These are phyloP conservation scores for Sesbania bispinosa DNA, from an alignment of 306 rosid species.

Conservation along the genomic window DNA sequence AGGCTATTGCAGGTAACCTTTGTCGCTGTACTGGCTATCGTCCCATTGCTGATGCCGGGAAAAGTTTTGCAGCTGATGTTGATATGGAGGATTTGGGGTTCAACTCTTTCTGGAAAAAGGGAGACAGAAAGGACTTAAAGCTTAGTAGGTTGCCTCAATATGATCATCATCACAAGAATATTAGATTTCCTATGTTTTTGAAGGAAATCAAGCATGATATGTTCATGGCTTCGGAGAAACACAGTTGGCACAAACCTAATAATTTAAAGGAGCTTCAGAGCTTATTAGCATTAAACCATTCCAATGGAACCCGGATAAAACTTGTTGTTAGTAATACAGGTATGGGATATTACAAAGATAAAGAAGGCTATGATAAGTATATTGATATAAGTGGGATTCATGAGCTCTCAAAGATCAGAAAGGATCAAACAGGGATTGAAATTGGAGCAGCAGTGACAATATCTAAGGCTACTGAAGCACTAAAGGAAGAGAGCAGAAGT, in stretches of 20 bases:
- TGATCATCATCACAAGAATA: slow-evolving; percentile 18
- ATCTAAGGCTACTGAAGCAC: slow-evolving; percentile 55
- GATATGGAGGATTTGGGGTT: slow-evolving; percentile 91
- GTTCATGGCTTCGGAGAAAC: slow-evolving; percentile 21
- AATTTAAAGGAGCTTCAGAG: slow-evolving; percentile 28
- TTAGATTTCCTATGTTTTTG: slow-evolving; percentile 65
- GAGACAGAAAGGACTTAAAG: slow-evolving; percentile 44
- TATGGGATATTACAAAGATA: slow-evolving; percentile 74
- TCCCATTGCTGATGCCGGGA: slow-evolving; percentile 85
- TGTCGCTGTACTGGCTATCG: slow-evolving; percentile 97
- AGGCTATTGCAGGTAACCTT: slow-evolving; percentile 79
- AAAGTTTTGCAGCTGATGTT: slow-evolving; percentile 80
- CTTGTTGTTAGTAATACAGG: slow-evolving; percentile 66
- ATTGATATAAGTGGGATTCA: slow-evolving; percentile 52
- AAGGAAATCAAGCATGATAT: slow-evolving; percentile 42
- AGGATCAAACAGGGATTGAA: slow-evolving; percentile 52
- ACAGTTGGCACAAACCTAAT: slow-evolving; percentile 31
- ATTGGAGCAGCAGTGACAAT: slow-evolving; percentile 72
- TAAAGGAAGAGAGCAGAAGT: slow-evolving; percentile 30
- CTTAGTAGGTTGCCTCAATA: slow-evolving; percentile 52
- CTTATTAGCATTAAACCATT: slow-evolving; percentile 7
- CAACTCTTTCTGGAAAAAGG: slow-evolving; percentile 77
- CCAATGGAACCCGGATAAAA: slow-evolving; percentile 30
- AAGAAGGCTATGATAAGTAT: slow-evolving; percentile 41
- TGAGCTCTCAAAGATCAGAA: slow-evolving; percentile 53